These are phyloP conservation scores for Boletus sp. DNA, from an alignment of 768 basidiomycete genomes.

Conservation along the genomic window DNA sequence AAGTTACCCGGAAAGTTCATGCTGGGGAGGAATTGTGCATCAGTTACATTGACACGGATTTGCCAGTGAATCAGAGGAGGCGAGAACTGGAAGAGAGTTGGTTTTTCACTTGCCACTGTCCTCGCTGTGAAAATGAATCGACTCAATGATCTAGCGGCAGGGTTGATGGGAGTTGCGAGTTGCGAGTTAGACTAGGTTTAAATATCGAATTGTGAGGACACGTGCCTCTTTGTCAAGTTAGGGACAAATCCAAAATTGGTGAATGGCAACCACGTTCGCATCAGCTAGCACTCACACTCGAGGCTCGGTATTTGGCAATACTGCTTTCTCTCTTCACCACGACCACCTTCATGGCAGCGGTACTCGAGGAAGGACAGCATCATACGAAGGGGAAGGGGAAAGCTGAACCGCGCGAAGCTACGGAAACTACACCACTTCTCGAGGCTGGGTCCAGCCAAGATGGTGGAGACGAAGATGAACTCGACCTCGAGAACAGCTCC, in stretches of 20 bases:
- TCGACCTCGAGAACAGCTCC: conserved; percentile 20
- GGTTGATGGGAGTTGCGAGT: neutral
- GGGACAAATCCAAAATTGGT: conserved; percentile 8
- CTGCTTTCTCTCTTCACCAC: conserved; percentile 3
- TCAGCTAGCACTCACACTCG: conserved; percentile 1
- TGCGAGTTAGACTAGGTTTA: neutral
- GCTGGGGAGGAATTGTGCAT: conserved; percentile 59
- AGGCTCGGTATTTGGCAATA: neutral
- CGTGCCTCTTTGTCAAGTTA: neutral
- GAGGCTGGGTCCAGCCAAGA: conserved; percentile 22
- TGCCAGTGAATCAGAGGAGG: conserved; percentile 36
- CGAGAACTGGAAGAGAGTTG: conserved; percentile 46
- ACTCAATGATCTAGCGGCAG: neutral
- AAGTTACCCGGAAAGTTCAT: conserved; percentile 41
- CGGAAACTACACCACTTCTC: conserved; percentile 33
- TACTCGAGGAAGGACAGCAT: conserved; percentile 13
- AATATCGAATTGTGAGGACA: no score
- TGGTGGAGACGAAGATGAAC: conserved; percentile 20
- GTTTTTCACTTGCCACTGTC: conserved; percentile 56
- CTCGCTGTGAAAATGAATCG: conserved; percentile 38
- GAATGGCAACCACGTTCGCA: conserved; percentile 18
- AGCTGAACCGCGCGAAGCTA: conserved; percentile 19
- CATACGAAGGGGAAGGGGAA: conserved; percentile 30
- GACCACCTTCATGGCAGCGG: conserved; percentile 21
- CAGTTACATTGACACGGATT: conserved; percentile 46